Percentiles rank a stretch among this genome's conserved stretches.
phyloP scores from a whole-genome alignment of 352 stramenopile genomes.

The Globisporangium radiosum region DNA sequence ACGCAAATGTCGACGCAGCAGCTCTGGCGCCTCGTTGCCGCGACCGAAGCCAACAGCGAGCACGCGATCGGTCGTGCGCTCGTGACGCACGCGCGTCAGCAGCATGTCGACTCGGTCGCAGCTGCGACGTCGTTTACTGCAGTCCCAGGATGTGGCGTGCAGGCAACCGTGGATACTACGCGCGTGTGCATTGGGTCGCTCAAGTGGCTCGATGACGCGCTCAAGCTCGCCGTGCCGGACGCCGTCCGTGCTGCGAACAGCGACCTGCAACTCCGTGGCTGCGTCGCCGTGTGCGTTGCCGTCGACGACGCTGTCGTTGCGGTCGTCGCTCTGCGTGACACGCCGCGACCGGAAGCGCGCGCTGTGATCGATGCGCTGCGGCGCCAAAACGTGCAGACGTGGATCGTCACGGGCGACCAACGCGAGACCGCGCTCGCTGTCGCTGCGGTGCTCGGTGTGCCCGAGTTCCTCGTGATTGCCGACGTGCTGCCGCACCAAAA shows the following conservation, averaged over 20 bases:
- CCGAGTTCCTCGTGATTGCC: conserved; percentile 45
- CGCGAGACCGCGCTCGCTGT: conserved; percentile 47
- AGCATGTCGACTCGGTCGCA: conserved; percentile 11
- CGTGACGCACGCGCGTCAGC: conserved; percentile 29
- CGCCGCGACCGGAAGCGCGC: conserved; percentile 39
- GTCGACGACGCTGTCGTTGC: conserved; percentile 46
- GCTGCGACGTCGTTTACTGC: conserved; percentile 23
- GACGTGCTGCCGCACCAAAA: conserved; percentile 73
- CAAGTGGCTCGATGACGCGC: conserved; percentile 56
- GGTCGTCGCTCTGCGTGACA: conserved; percentile 49
- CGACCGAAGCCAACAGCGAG: conserved; percentile 53
- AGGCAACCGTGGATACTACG: conserved; percentile 22
- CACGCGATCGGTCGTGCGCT: conserved; percentile 62
- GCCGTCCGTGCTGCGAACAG: conserved; percentile 41
- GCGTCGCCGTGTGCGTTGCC: conserved; percentile 51
- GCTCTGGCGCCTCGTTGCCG: conserved; percentile 41
- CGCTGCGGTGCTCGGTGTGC: conserved; percentile 40
- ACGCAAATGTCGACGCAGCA: not conserved
- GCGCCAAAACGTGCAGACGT: conserved; percentile 49
- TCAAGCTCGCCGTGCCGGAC: conserved; percentile 31
- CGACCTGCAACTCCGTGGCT: conserved; percentile 39
- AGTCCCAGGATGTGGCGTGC: conserved; percentile 59
- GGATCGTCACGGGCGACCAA: conserved; percentile 77
- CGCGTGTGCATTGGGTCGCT: conserved; percentile 51
- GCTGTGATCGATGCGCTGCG: conserved; percentile 50